Evolutionary conservation across 148 eudicot species (phyloP), one percentile per base, ranked within the genome.

Genomic region (Hydrangea macrophylla): DNA sequence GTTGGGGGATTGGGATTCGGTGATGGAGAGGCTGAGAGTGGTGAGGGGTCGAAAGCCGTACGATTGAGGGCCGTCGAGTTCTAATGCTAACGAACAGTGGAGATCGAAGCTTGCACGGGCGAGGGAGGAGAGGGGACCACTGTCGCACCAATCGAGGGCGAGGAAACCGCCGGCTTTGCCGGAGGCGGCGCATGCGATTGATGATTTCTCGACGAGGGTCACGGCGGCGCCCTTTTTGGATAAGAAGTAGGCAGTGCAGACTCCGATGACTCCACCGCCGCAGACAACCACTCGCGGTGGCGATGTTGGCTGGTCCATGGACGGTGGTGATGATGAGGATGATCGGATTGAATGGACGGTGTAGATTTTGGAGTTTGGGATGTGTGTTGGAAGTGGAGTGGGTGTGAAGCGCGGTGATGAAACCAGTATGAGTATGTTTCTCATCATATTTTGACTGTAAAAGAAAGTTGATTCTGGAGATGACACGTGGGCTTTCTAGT

Each of bases 201-300:
- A 80, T 17, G 90, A 83, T 66, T 83, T 76, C 62, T 92, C 98
- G n/a, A 92, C 33, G 40, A 92, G 81, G 20, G 96, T 90, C 13
- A 90, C 98, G 51, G 78, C 32, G 22, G 91, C 90, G 70, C 92
- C 88, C 0, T 57, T 71, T 65, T 90, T 84, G 33, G 96, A 72
- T 10, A 92, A 76, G 76, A 79, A 90, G 74, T 92, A 92, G 0
- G 96, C 92, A 7, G 94, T 75, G 82, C 96, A 92, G 11, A 88
- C 98, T 42, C 96, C 98, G 75, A 90, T 86, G 13, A 92, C 88
- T 64, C 98, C 98, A 70, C 98, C 98, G 68, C 98, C 96, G 82
- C 93, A 92, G 1, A 92, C 91, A 5, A 85, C 83, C 37, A 91
- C 92, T 45, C 53, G 73, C 3, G 55, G 74, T 56, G 82, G 78